Evolutionary conservation across 805 yeast genomes (phyloP), one percentile per base, ranked within the genome.

Genomic region (Hanseniaspora occidentalis): DNA sequence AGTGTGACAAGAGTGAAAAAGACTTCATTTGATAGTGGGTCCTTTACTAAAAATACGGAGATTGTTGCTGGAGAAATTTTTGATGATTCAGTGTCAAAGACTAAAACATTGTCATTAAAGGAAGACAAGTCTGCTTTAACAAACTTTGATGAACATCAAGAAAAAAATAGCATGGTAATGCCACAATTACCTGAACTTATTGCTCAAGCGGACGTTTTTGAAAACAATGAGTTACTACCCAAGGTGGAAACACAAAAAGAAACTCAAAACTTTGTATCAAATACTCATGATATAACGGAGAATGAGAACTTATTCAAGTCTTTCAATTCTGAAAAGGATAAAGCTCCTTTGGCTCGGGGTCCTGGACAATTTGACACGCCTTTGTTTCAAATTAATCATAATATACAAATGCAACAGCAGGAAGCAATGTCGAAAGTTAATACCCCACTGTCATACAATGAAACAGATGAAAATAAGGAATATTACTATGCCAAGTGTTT

Each of bases 401-500:
- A 35, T 14, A 38, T 34, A 20, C 43, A 44, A 4, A 25, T 43
- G 16, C 40, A 38, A 31, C 41, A 41, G 16, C 36, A 33, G 18
- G 25, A 35, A 10, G 41, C 41, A 20, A 39, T 41, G 19, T 4
- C 43, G 35, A 34, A 36, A 6, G 39, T 41, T n/a, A n/a, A n/a
- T n/a, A n/a, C n/a, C n/a, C n/a, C n/a, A n/a, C n/a, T 6, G 58
- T 65, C 40, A n/a, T n/a, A n/a, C n/a, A n/a, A 65, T 64, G 42
- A 70, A 71, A 19, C 68, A 22, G 52, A 51, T 31, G 66, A 55
- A 42, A 62, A 60, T 31, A 75, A 77, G 46, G 95, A 84, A 53
- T 67, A 71, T 41, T 67, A 76, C 40, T 84, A 78, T 56, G 77
- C 79, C 5, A 80, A 77, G 50, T 84, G 89, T 50, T 86, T 84